Evolutionary conservation across 1,139 yeast species (phyloP), one percentile per base, ranked within the genome.

Genomic region (Candida neerlandica): DNA sequence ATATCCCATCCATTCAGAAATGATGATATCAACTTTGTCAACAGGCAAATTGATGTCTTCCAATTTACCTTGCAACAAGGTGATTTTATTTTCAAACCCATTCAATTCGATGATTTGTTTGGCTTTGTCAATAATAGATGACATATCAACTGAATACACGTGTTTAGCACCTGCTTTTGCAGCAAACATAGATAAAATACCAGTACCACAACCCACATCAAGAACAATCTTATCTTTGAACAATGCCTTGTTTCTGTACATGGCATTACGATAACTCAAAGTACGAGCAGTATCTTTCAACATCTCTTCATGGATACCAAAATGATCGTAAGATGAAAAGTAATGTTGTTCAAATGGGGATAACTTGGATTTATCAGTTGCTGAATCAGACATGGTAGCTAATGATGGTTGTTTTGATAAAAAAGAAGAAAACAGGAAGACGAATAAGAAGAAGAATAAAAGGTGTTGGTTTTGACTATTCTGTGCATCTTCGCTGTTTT

Each of bases 1-100:
- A 73, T 95, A 95, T 16, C 99, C 99, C 99, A 95, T 95, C 99
- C 99, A 95, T 73, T 95, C 99, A 55, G 96, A 86, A 53, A 95
- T 87, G 60, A 95, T 95, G 59, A 95, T 94, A 68, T 95, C 99
- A 46, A 95, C 99, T 64, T 87, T 52, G 51, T 75, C 69, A 47
- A 76, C 81, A 42, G 99, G 99, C 60, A 95, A 77, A 51, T 73
- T 81, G 51, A 94, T 92, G 64, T 95, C 99, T 73, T 95, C 99
- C 72, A 95, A 79, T 69, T 95, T 95, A 45, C 99, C 99, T 69
- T 89, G 89, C 51, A 94, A 72, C 53, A 92, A 75, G 39, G 98
- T 92, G 66, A 95, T 91, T 65, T 88, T 88, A 70, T 91, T 96
- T 44, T 82, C 77, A 55, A 89, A 82, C 2, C 98, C 98, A 64